These are phyloP conservation scores for Leptographium procerum DNA, from an alignment of 2,329 filamentous ascomycete genomes.

Conservation along the genomic window DNA sequence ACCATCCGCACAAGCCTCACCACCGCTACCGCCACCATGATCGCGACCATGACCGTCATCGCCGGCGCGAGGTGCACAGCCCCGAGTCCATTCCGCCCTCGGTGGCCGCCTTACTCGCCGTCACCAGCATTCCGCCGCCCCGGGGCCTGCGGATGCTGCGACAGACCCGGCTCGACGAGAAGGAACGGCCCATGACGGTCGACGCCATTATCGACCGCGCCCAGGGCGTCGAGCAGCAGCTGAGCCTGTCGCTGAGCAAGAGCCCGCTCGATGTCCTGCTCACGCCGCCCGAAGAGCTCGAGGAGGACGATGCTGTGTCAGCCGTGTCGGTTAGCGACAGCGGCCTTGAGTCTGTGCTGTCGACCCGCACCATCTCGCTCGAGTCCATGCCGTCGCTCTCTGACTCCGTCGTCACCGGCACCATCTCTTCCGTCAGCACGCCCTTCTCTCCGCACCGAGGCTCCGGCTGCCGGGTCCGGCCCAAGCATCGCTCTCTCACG, in stretches of 20 bases:
- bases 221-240: constrained; percentile 45
- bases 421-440: constrained; percentile 36
- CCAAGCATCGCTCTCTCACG: constrained; percentile 37
- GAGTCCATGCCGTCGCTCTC: constrained; percentile 51
- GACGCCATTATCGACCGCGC: constrained; percentile 44
- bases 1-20: constrained; percentile 22
- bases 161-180: constrained; percentile 11
- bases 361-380: constrained; percentile 43
- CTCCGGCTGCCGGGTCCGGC: constrained; percentile 24
- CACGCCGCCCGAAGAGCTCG: constrained; percentile 46
- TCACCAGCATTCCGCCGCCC: constrained; percentile 47
- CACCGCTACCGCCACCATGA: constrained; percentile 20
- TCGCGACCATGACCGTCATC: background rate
- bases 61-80: constrained; percentile 29
- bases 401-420: constrained; percentile 40
- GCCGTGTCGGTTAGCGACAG: constrained; percentile 35
- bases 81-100: constrained; percentile 46
- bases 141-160: constrained; percentile 18
- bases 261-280: constrained; percentile 49
- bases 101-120: constrained; percentile 48
- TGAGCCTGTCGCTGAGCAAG: constrained; percentile 41
- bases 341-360: constrained; percentile 37
- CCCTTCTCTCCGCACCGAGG: constrained; percentile 27
- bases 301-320: constrained; percentile 33
- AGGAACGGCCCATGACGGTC: constrained; percentile 41